A percentile compares a stretch with the other conserved stretches of the same genome.
Conservation (phyloP, 1,284 basidiomycete species). For the Boletus semigastroideus region DNA sequence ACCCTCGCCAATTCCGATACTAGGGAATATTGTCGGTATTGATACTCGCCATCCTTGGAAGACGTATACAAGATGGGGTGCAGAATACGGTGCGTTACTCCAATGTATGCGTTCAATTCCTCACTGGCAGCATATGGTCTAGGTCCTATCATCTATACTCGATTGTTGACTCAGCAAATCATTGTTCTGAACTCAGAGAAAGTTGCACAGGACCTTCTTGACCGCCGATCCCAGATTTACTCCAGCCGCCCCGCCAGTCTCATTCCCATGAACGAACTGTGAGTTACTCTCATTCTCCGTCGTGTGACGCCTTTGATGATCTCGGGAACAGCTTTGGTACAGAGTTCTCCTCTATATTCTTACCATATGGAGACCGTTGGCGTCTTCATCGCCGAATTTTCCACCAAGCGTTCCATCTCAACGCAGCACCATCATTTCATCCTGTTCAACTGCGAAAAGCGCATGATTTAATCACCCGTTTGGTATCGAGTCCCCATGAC, state of each 20-base stretch:
- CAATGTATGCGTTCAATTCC: not conserved
- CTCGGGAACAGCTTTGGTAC: slow-evolving; percentile 14
- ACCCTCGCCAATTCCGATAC: slow-evolving; percentile 16
- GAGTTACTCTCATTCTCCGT: not conserved
- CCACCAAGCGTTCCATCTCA: slow-evolving; percentile 24
- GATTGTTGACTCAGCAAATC: slow-evolving; percentile 16
- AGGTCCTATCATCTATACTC: slow-evolving; percentile 26
- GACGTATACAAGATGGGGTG: slow-evolving; percentile 23
- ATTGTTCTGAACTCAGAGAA: slow-evolving; percentile 26
- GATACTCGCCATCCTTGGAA: slow-evolving; percentile 22
- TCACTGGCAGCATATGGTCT: not conserved
- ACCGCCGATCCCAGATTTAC: slow-evolving; percentile 21
- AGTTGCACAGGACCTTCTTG: slow-evolving; percentile 25
- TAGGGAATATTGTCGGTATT: slow-evolving; percentile 23
- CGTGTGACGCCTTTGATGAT: not conserved
- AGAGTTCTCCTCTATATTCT: slow-evolving; percentile 21
- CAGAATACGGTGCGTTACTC: slow-evolving; percentile 21
- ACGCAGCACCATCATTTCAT: slow-evolving; percentile 19
- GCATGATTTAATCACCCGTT: slow-evolving; percentile 18
- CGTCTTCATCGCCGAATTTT: slow-evolving; percentile 30
- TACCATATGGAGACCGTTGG: slow-evolving; percentile 28
- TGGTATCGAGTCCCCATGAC: slow-evolving; percentile 5
- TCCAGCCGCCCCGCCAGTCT: slow-evolving; percentile 22
- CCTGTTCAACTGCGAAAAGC: slow-evolving; percentile 24
- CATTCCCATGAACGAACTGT: slow-evolving; percentile 19